phyloP scores from a whole-genome alignment of 805 yeast species.

The Ogataea naganishii region DNA sequence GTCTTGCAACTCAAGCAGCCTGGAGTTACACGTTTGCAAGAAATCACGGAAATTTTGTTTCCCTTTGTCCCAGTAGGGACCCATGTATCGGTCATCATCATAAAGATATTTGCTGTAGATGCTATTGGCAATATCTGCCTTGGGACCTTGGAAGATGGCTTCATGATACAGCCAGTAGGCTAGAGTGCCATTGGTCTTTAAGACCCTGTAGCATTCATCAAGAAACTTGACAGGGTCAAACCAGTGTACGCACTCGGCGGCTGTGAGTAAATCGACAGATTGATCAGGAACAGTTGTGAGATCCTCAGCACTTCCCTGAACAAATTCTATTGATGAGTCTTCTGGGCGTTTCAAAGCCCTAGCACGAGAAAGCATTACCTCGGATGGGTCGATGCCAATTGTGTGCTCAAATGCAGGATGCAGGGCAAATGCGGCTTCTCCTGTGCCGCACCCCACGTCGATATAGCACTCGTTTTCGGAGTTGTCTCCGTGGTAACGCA shows the following conservation, averaged over 20 bases:
- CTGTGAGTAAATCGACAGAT: slow-evolving; percentile 55
- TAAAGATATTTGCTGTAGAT: slow-evolving; percentile 43
- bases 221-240: slow-evolving; percentile 49
- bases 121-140: slow-evolving; percentile 41
- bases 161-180: slow-evolving; percentile 75
- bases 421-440: slow-evolving; percentile 56
- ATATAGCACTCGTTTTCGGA: slow-evolving; percentile 27
- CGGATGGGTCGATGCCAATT: slow-evolving; percentile 57
- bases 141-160: slow-evolving; percentile 34
- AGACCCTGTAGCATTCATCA: slow-evolving; percentile 35
- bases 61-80: slow-evolving; percentile 41
- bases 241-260: slow-evolving; percentile 81
- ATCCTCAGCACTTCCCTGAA: slow-evolving; percentile 19
- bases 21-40: too few relatives aligned
- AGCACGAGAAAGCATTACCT: slow-evolving; percentile 46
- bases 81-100: slow-evolving; percentile 37
- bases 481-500: slow-evolving; percentile 27
- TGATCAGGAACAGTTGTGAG: slow-evolving; percentile 13
- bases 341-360: slow-evolving; percentile 4
- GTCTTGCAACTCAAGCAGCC: too few relatives aligned
- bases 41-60: slow-evolving; percentile 26
- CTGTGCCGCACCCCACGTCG: slow-evolving; percentile 79
- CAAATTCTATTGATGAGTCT: slow-evolving; percentile 10
- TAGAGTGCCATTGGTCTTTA: slow-evolving; percentile 47
- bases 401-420: slow-evolving; percentile 35